Base-by-base conservation (phyloP, 2,329 filamentous ascomycete species). In the Aspergillus brunneoviolaceus region DNA sequence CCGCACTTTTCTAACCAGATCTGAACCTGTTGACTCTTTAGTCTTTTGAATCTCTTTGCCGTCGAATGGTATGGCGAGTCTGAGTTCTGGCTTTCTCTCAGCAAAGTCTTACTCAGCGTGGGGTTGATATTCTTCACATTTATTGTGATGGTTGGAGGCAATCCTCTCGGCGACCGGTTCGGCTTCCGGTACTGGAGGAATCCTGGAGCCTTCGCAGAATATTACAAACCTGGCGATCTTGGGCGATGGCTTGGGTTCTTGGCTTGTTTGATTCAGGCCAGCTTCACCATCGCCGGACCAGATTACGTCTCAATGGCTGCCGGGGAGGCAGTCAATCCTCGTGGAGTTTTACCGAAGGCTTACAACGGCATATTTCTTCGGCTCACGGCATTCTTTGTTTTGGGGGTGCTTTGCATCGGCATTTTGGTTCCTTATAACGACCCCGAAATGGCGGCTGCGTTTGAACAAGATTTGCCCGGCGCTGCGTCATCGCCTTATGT, bases 361-460 rank as follows among this genome's bases (percentile, higher is more conserved):
- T 92, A 87, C 75, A 91, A 91, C 61, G 86, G 88, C 52, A 89
- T 93, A 1, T 92, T 93, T 73, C 92, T 90, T 74, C 87, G 91
- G 33, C 79, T 94, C 33, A 88, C 88, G 0, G 78, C 84, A 1
- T 93, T 94, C 74, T 93, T 92, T 76, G 84, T 91, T 45, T 82
- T 92, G 1, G 90, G 90, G 1, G 86, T 89, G 0, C 80, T 95
- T 2, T 86, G 84, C 21, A 87, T 92, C 4, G 89, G 89, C 9
- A 88, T 92, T 53, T 72, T 91, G 23, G 85, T 93, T 42, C 84
- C 91, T 1, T 89, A 89, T 72, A 82, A 91, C 61, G 85, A 93
- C 66, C 66, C 78, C 1, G 80, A 81, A 7, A 81, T 94, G 63
- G 81, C 76, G 2, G 81, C 80, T 52, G 88, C 87, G 0, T 90